Base-by-base conservation (phyloP, 2,329 filamentous ascomycete genomes). In the Sarocladium oryzae region DNA sequence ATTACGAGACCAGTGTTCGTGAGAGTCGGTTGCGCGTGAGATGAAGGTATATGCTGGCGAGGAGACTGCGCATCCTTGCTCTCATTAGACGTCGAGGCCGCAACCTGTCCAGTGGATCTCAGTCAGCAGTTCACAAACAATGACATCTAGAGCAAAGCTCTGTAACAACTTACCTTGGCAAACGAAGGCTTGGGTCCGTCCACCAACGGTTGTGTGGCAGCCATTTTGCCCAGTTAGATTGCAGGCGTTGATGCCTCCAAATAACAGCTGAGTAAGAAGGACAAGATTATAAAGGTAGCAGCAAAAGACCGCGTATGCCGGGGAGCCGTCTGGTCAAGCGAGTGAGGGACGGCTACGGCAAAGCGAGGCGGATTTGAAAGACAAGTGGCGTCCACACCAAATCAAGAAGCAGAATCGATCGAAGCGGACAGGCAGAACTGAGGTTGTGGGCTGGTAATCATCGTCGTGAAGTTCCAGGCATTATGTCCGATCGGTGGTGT, bases 131-230 rank as follows among this genome's bases (percentile, higher is more conserved):
- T 36, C 33, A 36, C 33, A 5, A 15, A n/a, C 15, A 5, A n/a
- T 6, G 15, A n/a, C 16, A 36, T 5, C 11, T 36, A 15, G 33
- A 15, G 11, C 15, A 36, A n/a, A 5, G 11, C 33, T 5, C 7
- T 36, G 15, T 10, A 36, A 36, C 5, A n/a, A 23, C 43, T 3
- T 16, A 48, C 43, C 43, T 88, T 89, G 69, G 86, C 86, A 74
- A 90, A 90, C 38, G 86, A 88, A 59, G 84, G 78, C 68, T 81
- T 82, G 50, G 71, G 70, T 15, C 30, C 57, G 57, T 77, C 75
- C 55, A 73, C 61, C 58, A 72, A 66, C 58, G 74, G 66, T 60
- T 71, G 69, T 51, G 71, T 64, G 43, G 74, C 69, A 55, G 75
- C 71, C 76, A 79, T 79, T 56, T 56, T 60, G 53, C 9, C 13